These are phyloP conservation scores for Syzygium oleosum DNA, from an alignment of 345 rosid species.

Conservation along the genomic window DNA sequence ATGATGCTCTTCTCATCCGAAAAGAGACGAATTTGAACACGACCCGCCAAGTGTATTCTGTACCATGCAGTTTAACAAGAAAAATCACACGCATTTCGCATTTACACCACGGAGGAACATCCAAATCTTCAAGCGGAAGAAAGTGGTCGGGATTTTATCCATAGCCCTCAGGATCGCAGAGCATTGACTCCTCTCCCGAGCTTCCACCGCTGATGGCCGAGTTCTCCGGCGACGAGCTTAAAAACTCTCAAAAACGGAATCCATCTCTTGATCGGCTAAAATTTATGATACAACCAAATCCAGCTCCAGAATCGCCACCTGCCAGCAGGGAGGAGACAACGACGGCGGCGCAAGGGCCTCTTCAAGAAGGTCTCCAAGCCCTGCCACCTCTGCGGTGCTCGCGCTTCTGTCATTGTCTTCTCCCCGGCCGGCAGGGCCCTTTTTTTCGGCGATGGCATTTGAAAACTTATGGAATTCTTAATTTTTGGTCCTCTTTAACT, in stretches of 20 bases:
- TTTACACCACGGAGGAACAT: background rate
- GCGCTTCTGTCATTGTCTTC: background rate
- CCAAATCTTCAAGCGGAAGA: background rate
- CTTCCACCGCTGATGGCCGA: background rate
- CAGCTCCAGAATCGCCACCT: slow-evolving; percentile 28
- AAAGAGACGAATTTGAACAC: background rate
- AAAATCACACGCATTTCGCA: background rate
- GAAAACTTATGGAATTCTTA: background rate
- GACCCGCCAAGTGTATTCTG: background rate
- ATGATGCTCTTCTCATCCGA: background rate
- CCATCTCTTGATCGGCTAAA: slow-evolving; percentile 37
- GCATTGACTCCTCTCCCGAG: background rate
- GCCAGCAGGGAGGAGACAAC: too few species aligned
- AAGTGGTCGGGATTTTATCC: background rate
- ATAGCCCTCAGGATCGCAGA: background rate
- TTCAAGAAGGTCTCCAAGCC: background rate
- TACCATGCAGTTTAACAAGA: background rate
- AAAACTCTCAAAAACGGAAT: background rate
- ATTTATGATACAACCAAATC: slow-evolving; percentile 11
- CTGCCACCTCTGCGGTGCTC: background rate
- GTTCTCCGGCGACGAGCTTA: background rate
- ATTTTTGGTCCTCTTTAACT: background rate
- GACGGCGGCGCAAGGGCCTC: background rate
- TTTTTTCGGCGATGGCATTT: background rate
- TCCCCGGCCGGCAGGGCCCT: background rate